Evolutionary conservation across 805 yeast species (phyloP), one percentile per base, ranked within the genome.

Genomic region (Wickerhamomyces xylosicus): DNA sequence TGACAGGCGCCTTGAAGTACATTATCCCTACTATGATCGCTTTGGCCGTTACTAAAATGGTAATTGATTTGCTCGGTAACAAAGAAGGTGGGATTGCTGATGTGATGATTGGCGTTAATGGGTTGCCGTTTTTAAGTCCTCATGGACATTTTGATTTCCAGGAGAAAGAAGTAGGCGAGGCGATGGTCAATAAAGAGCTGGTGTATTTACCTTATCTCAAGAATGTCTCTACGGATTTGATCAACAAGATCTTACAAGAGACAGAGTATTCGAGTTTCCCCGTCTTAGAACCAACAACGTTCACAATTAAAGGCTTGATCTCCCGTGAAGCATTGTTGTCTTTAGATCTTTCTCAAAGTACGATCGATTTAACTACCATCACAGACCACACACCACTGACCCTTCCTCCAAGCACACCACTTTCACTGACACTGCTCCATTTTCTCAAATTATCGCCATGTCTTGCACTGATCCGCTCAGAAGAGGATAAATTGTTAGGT

Each of bases 11-110:
- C 1, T 65, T 89, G 40, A 74, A 82, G 36, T 92, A 85, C 55
- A 84, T 92, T 43, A 71, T 94, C 11, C 99, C 99, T 2, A 85
- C 95, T 0, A 92, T 92, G 98, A 82, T 92, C 38, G 94, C 86
- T 0, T 95, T 92, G 2, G 90, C 95, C 1, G 74, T 80, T 9
- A 89, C 97, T 2, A 85, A 85, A 51, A 62, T 77, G 29, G 77
- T 92, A n/a, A 74, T 77, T 47, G 92, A 84, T 42, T 67, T 63
- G 40, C 79, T 81, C 66, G 95, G 95, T 2, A 66, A 71, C 19
- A 39, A 38, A 19, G 34, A 43, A 19, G 85, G 82, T 11, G 98
- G 97, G 1, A 90, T 92, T 43, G 96, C 98, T 0, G 98, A 92
- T 55, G 94, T 86, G 58, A 89, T 89, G 85, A 87, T 94, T 45